Evolutionary conservation across 768 basidiomycete genomes (phyloP).

Genomic region (Mycena leptocephala): DNA sequence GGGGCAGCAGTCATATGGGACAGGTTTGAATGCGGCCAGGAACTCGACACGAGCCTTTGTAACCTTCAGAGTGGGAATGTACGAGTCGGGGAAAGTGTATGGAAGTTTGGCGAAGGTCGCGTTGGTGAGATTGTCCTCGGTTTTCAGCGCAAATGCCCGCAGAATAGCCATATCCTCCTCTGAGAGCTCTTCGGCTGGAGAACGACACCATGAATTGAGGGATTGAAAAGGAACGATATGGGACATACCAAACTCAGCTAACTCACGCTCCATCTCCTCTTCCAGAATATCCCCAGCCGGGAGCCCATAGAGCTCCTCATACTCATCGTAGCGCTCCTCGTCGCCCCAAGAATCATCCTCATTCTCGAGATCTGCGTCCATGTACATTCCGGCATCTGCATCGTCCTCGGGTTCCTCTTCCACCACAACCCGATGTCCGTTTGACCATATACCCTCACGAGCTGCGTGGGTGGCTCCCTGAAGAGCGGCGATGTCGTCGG

Average conservation of each 20-base stretch:
- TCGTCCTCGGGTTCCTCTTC: slow-evolving; percentile 1
- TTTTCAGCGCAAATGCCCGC: slow-evolving; percentile 48
- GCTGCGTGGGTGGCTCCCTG: background rate
- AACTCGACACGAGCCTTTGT: slow-evolving; percentile 41
- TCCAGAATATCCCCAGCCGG: slow-evolving; percentile 31
- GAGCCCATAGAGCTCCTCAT: slow-evolving; percentile 30
- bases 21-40: slow-evolving; percentile 51
- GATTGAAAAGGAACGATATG: too few relatives aligned
- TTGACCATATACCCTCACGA: slow-evolving; percentile 13
- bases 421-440: background rate
- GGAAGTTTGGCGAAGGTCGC: slow-evolving; percentile 44
- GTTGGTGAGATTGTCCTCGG: slow-evolving; percentile 44
- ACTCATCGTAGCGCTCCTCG: background rate
- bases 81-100: slow-evolving; percentile 40
- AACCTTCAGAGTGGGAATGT: slow-evolving; percentile 36
- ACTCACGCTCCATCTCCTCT: slow-evolving; percentile 36
- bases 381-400: background rate
- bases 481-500: background rate
- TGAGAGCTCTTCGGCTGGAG: slow-evolving; percentile 39
- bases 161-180: slow-evolving; percentile 45
- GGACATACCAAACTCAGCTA: slow-evolving; percentile 35
- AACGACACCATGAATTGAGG: too few relatives aligned
- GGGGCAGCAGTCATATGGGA: slow-evolving; percentile 44
- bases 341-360: slow-evolving; percentile 19
- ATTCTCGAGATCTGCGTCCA: slow-evolving; percentile 6